Evolutionary conservation across 768 basidiomycete species (phyloP).

Genomic region (Hirschioporus abietinus): DNA sequence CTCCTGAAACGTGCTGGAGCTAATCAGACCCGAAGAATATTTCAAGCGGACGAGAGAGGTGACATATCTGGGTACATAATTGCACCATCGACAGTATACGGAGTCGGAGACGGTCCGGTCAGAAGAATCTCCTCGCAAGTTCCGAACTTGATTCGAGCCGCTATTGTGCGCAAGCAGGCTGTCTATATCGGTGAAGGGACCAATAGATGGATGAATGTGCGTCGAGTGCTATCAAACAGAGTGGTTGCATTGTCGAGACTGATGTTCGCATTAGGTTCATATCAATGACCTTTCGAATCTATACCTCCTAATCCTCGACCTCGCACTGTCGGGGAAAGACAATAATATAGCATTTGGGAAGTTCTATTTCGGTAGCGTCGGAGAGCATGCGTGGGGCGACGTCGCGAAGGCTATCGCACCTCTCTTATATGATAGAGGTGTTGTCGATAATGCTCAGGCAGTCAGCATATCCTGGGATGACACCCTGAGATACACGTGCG

Average conservation of each 20-base stretch:
- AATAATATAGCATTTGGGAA: slow-evolving; percentile 13
- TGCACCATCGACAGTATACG: slow-evolving; percentile 34
- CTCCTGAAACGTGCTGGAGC: neutral
- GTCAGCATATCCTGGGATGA: slow-evolving; percentile 9
- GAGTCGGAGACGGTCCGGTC: slow-evolving; percentile 16
- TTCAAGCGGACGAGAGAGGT: slow-evolving; percentile 47
- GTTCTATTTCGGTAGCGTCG: slow-evolving; percentile 21
- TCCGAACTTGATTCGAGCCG: slow-evolving; percentile 19
- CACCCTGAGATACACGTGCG: neutral
- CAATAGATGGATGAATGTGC: slow-evolving; percentile 22
- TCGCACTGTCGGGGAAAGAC: slow-evolving; percentile 15
- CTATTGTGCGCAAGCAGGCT: slow-evolving; percentile 18
- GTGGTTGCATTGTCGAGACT: too few species aligned
- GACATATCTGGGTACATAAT: slow-evolving; percentile 34
- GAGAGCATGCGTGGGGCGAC: slow-evolving; percentile 18
- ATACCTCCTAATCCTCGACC: slow-evolving; percentile 19
- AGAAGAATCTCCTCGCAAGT: slow-evolving; percentile 22
- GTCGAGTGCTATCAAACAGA: neutral
- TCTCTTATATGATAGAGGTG: slow-evolving; percentile 12
- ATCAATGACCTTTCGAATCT: slow-evolving; percentile 21
- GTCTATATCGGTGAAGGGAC: slow-evolving; percentile 22
- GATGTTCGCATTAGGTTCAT: slow-evolving; percentile 15
- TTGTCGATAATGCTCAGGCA: slow-evolving; percentile 12
- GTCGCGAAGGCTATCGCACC: slow-evolving; percentile 14
- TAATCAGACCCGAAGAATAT: slow-evolving; percentile 16